These are phyloP conservation scores for Chamaecyparis obtusa DNA, from an alignment of 75 land plant species.

Conservation along the genomic window DNA sequence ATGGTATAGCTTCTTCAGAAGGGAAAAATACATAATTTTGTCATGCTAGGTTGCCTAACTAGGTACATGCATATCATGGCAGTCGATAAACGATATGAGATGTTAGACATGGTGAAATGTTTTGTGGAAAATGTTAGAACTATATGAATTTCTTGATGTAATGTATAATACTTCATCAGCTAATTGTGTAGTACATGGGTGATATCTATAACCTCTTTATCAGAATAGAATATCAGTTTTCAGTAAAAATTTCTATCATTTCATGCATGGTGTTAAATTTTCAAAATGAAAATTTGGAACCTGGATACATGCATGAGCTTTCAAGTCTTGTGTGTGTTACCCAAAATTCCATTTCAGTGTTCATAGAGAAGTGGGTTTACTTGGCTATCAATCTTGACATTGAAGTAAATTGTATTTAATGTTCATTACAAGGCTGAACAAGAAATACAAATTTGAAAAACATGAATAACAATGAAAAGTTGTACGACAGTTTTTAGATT, in stretches of 20 bases:
- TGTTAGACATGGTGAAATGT: neutral
- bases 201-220: neutral
- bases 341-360: neutral
- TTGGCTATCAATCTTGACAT: neutral
- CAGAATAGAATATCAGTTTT: neutral
- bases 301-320: neutral
- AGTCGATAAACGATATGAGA: neutral
- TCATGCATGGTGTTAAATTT: neutral
- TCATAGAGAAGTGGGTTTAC: neutral
- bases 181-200: neutral
- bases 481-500: neutral
- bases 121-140: neutral
- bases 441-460: neutral
- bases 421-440: neutral
- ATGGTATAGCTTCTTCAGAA: neutral
- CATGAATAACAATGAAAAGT: neutral
- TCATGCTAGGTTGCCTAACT: neutral
- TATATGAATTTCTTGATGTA: neutral
- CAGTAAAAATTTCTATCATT: neutral
- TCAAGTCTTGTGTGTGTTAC: neutral
- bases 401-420: neutral
- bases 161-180: neutral
- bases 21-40: neutral
- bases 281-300: neutral
- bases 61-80: neutral